These are phyloP conservation scores for Neckera pumila DNA, from an alignment of 225 moss, liverwort and hornwort genomes.

Conservation along the genomic window DNA sequence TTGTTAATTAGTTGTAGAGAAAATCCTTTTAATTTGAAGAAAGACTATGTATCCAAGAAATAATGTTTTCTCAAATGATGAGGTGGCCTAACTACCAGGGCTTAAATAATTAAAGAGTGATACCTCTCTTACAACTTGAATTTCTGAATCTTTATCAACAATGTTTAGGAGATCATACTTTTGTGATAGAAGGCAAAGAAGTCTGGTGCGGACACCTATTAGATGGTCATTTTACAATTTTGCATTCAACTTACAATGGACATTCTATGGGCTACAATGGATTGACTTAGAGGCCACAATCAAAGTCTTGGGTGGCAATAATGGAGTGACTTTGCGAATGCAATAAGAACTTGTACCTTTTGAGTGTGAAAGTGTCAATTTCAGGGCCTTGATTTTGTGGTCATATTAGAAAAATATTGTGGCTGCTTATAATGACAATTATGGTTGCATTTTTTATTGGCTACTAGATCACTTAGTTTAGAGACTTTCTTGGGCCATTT, in stretches of 20 bases:
- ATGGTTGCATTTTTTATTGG: neutral
- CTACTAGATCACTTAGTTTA: neutral
- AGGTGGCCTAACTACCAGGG: fast-evolving
- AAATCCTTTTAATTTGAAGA: neutral
- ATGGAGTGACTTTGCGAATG: neutral
- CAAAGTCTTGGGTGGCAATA: neutral
- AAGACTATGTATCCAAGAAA: too few species aligned
- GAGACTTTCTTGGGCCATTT: neutral
- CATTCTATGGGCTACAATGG: fast-evolving
- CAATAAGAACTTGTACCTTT: neutral
- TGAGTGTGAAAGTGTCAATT: neutral
- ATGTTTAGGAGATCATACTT: neutral
- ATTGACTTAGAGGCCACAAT: neutral
- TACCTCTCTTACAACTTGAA: neutral
- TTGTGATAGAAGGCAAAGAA: neutral
- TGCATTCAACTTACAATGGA: neutral
- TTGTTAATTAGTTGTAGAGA: neutral
- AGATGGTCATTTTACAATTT: neutral
- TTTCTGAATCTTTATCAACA: neutral
- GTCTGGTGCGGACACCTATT: fast-evolving
- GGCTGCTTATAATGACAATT: neutral
- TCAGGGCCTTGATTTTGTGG: neutral
- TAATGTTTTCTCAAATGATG: neutral
- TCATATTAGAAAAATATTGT: neutral
- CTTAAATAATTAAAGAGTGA: neutral